Percentiles rank a stretch among this genome's conserved stretches.
These are phyloP conservation scores for Phytophthora constricta DNA, from an alignment of 352 stramenopile genomes.

Conservation along the genomic window DNA sequence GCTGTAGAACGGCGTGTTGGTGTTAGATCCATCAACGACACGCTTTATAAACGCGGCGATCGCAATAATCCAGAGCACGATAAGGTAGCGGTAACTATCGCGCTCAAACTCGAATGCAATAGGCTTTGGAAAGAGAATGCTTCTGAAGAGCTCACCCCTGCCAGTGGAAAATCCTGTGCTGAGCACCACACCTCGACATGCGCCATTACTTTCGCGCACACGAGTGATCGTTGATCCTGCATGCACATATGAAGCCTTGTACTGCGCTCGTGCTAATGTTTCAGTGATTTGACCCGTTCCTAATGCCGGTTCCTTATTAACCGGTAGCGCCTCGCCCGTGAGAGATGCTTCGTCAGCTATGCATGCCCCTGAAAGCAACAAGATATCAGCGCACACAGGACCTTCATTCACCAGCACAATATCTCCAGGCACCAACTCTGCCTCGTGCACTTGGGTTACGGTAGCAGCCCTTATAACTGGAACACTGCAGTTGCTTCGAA, in stretches of 20 bases:
- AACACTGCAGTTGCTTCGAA: constrained; percentile 43
- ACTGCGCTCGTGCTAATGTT: constrained; percentile 21
- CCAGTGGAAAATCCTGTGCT: constrained; percentile 55
- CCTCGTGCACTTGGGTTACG: constrained; percentile 30
- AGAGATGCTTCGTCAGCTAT: constrained; percentile 58
- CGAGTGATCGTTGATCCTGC: constrained; percentile 40
- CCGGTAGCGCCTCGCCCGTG: constrained; percentile 51
- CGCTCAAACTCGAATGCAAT: constrained; percentile 49
- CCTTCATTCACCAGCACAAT: constrained; percentile 48
- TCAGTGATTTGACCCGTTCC: constrained; percentile 38
- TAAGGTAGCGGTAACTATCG: constrained; percentile 57
- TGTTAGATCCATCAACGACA: constrained; percentile 23
- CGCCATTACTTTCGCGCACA: constrained; percentile 24
- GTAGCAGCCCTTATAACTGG: constrained; percentile 31
- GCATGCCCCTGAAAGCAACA: constrained; percentile 53
- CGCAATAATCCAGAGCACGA: constrained; percentile 36
- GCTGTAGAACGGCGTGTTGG: constrained; percentile 23
- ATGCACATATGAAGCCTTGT: constrained; percentile 40
- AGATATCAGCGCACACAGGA: constrained; percentile 49
- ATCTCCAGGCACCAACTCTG: constrained; percentile 58
- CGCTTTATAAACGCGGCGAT: constrained; percentile 45
- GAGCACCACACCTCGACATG: constrained; percentile 43
- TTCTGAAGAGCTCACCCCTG: constrained; percentile 53
- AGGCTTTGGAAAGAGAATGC: constrained; percentile 44
- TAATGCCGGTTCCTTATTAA: constrained; percentile 37